A percentile compares a stretch with the other conserved stretches of the same genome.
phyloP scores from a whole-genome alignment of 768 basidiomycete genomes.

The Suillus tomentosus region DNA sequence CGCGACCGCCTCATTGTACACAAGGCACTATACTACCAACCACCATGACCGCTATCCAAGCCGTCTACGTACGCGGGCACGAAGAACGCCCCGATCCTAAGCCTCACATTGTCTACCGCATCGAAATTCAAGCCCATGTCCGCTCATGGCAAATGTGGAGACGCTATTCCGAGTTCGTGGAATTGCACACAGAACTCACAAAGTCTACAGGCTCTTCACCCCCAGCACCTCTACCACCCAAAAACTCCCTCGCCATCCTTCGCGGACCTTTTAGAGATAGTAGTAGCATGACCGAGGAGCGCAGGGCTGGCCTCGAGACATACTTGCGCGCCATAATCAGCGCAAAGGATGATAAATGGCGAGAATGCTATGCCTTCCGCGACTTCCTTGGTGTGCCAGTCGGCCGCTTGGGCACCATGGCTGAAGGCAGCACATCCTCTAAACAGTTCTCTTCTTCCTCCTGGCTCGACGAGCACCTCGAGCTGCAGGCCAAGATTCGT shows the following conservation, averaged over 20 bases:
- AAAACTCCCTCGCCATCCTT: conserved; percentile 73
- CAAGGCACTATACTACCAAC: conserved; percentile 9
- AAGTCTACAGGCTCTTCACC: conserved; percentile 81
- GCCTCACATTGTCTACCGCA: conserved; percentile 78
- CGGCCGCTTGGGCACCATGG: conserved; percentile 47
- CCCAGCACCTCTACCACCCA: conserved; percentile 80
- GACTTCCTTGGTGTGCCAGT: conserved; percentile 87
- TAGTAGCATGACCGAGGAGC: conserved; percentile 70
- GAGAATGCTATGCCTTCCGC: conserved; percentile 74
- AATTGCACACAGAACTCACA: conserved; percentile 79
- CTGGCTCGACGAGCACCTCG: conserved; percentile 90
- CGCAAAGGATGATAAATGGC: conserved; percentile 81
- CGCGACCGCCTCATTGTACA: not conserved
- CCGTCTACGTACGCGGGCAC: conserved; percentile 66
- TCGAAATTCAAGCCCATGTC: conserved; percentile 85
- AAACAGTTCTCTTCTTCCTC: conserved; percentile 69
- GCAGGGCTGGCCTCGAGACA: conserved; percentile 71
- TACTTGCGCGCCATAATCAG: conserved; percentile 88
- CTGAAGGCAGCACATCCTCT: conserved; percentile 32
- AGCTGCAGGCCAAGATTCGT: conserved; percentile 74
- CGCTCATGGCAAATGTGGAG: conserved; percentile 93
- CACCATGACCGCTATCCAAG: conserved; percentile 73
- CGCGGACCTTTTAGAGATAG: conserved; percentile 52
- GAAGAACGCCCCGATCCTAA: conserved; percentile 73
- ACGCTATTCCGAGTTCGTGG: conserved; percentile 93